These are phyloP conservation scores for Xanthoceras sorbifolium DNA, from an alignment of 345 rosid genomes.

Conservation along the genomic window DNA sequence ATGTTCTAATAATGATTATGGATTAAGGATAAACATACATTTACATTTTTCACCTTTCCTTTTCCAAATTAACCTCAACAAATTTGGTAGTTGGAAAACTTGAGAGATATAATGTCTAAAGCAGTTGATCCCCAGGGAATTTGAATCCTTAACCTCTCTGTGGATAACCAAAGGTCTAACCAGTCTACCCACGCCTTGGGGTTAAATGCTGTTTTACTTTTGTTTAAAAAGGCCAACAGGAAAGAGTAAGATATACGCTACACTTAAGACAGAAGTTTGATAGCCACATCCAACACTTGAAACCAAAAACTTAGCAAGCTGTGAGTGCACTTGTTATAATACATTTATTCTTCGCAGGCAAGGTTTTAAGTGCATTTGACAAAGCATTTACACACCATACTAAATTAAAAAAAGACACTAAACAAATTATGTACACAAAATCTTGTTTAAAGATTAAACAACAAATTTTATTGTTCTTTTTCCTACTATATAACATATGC, in stretches of 20 bases:
- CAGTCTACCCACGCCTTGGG: background rate
- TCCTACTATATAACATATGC: background rate
- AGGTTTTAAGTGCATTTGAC: too few species aligned
- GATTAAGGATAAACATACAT: background rate
- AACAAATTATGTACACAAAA: background rate
- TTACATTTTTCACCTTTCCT: too few species aligned
- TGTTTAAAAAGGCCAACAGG: too few species aligned
- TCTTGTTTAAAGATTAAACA: too few species aligned
- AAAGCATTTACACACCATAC: too few species aligned
- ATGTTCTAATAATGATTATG: background rate
- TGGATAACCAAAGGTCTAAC: background rate
- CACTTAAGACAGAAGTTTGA: background rate
- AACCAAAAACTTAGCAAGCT: background rate
- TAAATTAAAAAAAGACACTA: too few species aligned
- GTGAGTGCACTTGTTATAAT: background rate
- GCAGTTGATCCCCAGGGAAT: background rate
- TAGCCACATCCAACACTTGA: background rate
- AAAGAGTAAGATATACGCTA: too few species aligned
- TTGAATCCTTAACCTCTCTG: background rate
- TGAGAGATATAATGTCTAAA: background rate
- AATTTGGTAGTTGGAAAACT: too few species aligned
- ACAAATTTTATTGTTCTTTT: too few species aligned
- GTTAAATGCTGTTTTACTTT: background rate
- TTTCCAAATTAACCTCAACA: too few species aligned
- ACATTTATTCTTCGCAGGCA: too few species aligned